These are phyloP conservation scores for Lathyrus sativus DNA, from an alignment of 306 rosid genomes.

Conservation along the genomic window DNA sequence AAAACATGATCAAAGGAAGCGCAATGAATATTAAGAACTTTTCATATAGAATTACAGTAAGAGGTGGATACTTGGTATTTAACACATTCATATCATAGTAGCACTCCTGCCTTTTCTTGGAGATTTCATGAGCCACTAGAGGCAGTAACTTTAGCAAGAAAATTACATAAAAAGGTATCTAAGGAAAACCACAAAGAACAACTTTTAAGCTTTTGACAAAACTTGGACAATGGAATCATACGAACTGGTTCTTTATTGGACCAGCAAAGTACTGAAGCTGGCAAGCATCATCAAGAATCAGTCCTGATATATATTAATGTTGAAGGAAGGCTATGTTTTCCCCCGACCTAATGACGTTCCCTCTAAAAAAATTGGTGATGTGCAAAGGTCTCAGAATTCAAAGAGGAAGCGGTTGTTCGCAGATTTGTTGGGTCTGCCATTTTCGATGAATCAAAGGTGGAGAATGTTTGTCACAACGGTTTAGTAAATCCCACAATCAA, in stretches of 20 bases:
- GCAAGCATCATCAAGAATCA: slow-evolving; percentile 54
- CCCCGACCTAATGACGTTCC: slow-evolving; percentile 61
- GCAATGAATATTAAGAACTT: too few relatives aligned
- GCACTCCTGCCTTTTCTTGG: too few relatives aligned
- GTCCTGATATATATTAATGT: slow-evolving; percentile 73
- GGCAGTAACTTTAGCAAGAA: slow-evolving; percentile 48
- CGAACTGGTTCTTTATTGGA: slow-evolving; percentile 40
- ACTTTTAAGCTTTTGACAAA: slow-evolving; percentile 66
- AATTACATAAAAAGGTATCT: slow-evolving; percentile 43
- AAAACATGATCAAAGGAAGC: too few relatives aligned
- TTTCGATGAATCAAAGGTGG: slow-evolving; percentile 77
- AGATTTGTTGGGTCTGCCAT: slow-evolving; percentile 92
- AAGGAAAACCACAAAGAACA: slow-evolving; percentile 41
- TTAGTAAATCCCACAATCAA: slow-evolving; percentile 93
- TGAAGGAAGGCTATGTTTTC: slow-evolving; percentile 58
- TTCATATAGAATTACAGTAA: too few relatives aligned
- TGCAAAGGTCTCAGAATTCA: slow-evolving; percentile 43
- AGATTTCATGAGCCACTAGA: slow-evolving; percentile 80
- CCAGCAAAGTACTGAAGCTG: slow-evolving; percentile 43
- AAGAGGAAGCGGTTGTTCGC: slow-evolving; percentile 86
- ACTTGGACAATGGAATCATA: slow-evolving; percentile 45
- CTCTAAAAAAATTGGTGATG: slow-evolving; percentile 49
- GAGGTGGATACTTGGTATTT: too few relatives aligned
- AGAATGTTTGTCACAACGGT: slow-evolving; percentile 94
- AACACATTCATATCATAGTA: too few relatives aligned